Evolutionary conservation across 1,139 yeast species (phyloP), one percentile per base, ranked within the genome.

Genomic region (Scheffersomyces illinoinensis): DNA sequence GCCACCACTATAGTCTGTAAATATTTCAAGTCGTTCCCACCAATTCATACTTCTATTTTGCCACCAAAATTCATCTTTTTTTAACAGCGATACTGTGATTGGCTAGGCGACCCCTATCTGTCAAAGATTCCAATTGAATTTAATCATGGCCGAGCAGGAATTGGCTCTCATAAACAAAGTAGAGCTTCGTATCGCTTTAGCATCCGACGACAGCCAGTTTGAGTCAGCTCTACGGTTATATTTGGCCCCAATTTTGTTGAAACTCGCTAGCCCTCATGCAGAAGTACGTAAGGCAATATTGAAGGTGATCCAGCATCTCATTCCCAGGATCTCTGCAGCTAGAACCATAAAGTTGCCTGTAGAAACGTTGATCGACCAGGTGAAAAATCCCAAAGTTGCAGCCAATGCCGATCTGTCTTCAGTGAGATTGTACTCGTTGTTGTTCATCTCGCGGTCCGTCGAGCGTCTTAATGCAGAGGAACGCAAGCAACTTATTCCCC

Each of bases 171-270:
- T 90, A 53, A 86, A 86, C 68, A 88, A 86, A 68, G 98, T 92
- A 1, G 99, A 95, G 73, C 83, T 95, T 54, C 79, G 93, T 56
- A 81, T 95, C 52, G 96, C 97, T 0, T 76, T 95, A 54, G 93
- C 98, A 0, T 85, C 85, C 57, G 78, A 87, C 0, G 91, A 89
- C 58, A 79, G 74, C 2, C 90, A 89, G 67, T 83, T 93, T 57
- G 88, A 90, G 67, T 71, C 81, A 7, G 76, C 89, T 14, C 71
- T 95, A 51, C 80, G 81, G 20, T 72, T 85, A 1, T 95, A 90
- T 69, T 78, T 95, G 54, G 82, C 93, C 2, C 98, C 99, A 1
- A 71, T 93, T 50, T 74, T 95, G 49, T 77, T 93, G 61, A 95
- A 95, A 69, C 80, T 93, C 59, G 85, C 89, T 4, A 92, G 98